Evolutionary conservation across 352 stramenopile species (phyloP).

Genomic region (Pythium sp.): DNA sequence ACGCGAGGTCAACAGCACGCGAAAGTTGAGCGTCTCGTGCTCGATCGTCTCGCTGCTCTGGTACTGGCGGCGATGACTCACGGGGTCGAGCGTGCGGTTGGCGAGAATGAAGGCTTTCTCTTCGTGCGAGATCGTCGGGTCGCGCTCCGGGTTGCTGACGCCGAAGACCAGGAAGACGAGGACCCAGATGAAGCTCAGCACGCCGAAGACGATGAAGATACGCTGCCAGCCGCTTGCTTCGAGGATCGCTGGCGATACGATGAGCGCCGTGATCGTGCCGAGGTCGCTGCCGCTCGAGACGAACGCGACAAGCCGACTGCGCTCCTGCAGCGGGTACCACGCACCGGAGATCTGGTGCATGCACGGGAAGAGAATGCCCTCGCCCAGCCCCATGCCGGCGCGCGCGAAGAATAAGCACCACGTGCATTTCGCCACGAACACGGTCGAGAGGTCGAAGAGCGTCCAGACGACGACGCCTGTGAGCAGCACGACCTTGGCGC

Average conservation of each 20-base stretch:
- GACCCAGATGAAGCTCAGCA: conserved; percentile 77
- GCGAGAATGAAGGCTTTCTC: conserved; percentile 66
- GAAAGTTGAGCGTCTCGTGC: conserved; percentile 60
- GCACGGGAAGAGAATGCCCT: conserved; percentile 86
- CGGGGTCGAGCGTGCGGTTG: conserved; percentile 51
- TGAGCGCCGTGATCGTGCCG: conserved; percentile 74
- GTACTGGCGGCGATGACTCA: conserved; percentile 37
- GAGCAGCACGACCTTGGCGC: conserved; percentile 72
- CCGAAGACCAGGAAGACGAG: conserved; percentile 55
- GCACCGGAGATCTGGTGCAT: conserved; percentile 86
- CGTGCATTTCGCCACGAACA: conserved; percentile 57
- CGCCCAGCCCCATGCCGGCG: conserved; percentile 78
- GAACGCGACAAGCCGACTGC: conserved; percentile 74
- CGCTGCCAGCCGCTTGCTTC: conserved; percentile 55
- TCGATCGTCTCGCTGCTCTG: conserved; percentile 36
- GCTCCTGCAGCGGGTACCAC: conserved; percentile 81
- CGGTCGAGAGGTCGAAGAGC: conserved; percentile 78
- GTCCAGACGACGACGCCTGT: conserved; percentile 81
- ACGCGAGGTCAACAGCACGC: conserved; percentile 57
- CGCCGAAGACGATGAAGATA: conserved; percentile 78
- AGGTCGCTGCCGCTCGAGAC: conserved; percentile 80
- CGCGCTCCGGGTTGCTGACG: conserved; percentile 61
- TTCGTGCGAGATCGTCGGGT: conserved; percentile 52
- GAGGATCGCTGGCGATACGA: conserved; percentile 74
- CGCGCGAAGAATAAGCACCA: conserved; percentile 73